Conservation (phyloP, 2,329 filamentous ascomycete species). For the Zasmidium citrigriseum region DNA sequence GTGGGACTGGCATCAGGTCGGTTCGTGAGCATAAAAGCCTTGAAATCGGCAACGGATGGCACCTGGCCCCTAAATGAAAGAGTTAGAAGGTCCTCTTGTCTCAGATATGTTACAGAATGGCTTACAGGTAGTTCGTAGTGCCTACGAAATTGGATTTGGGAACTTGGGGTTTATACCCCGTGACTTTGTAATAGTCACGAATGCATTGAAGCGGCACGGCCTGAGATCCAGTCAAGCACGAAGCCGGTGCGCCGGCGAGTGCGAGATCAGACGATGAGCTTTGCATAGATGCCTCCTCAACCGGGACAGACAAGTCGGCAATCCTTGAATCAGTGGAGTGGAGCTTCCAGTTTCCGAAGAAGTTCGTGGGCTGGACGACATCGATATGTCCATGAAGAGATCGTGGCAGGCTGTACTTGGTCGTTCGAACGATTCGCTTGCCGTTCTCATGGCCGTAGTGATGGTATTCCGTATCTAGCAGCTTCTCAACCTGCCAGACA, state of each 20-base stretch:
- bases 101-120: too few species aligned
- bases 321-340: background rate
- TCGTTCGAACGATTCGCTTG: constrained; percentile 53
- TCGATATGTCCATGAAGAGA: constrained; percentile 58
- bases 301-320: background rate
- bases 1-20: constrained; percentile 16
- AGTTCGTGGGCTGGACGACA: constrained; percentile 58
- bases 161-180: constrained; percentile 36
- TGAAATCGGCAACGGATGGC: constrained; percentile 23
- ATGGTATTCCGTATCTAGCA: constrained; percentile 61
- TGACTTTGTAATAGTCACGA: constrained; percentile 43
- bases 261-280: background rate
- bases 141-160: constrained; percentile 37
- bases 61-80: too few species aligned
- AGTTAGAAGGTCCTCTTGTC: too few species aligned
- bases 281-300: background rate
- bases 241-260: background rate
- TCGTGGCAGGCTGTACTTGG: constrained; percentile 64
- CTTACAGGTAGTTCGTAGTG: constrained; percentile 47
- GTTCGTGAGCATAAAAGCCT: constrained; percentile 15
- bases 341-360: constrained; percentile 13
- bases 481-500: constrained; percentile 45
- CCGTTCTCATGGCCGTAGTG: constrained; percentile 50
- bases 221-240: background rate
- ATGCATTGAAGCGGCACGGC: background rate